Conservation (phyloP, 169 alveolate species). For the Plasmodium gaboni region DNA sequence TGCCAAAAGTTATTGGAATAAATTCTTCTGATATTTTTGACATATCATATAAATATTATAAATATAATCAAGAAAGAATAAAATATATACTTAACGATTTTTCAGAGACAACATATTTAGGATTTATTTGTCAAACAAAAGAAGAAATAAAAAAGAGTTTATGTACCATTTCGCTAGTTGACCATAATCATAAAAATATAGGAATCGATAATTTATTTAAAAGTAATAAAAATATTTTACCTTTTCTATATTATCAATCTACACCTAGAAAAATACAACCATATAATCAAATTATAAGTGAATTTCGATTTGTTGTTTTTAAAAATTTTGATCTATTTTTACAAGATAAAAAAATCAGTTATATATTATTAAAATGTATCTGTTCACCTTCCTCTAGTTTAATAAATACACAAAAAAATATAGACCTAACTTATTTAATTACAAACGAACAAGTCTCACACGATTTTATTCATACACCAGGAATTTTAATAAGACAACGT, state of each 20-base stretch:
- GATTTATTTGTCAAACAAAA: constrained; percentile 45
- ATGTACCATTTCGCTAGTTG: constrained; percentile 8
- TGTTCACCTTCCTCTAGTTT: constrained; percentile 2
- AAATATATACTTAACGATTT: constrained; percentile 35
- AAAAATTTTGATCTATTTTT: constrained; percentile 9
- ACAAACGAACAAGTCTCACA: constrained; percentile 24
- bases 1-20: constrained; percentile 26
- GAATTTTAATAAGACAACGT: not conserved
- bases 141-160: not conserved
- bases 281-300: constrained; percentile 3
- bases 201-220: constrained; percentile 1
- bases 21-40: constrained; percentile 36
- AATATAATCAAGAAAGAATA: constrained; percentile 13
- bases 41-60: constrained; percentile 32
- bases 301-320: constrained; percentile 33
- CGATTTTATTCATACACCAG: constrained; percentile 16
- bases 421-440: constrained; percentile 13
- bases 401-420: not conserved
- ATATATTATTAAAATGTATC: constrained; percentile 19
- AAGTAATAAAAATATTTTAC: not conserved
- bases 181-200: not conserved
- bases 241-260: constrained; percentile 6
- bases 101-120: constrained; percentile 37
- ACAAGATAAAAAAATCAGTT: constrained; percentile 21
- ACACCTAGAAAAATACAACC: not conserved